Percentiles rank a stretch among this genome's conserved stretches.
These are phyloP conservation scores for Rubia yunnanensis DNA, from an alignment of 257 asterid species.

Conservation along the genomic window DNA sequence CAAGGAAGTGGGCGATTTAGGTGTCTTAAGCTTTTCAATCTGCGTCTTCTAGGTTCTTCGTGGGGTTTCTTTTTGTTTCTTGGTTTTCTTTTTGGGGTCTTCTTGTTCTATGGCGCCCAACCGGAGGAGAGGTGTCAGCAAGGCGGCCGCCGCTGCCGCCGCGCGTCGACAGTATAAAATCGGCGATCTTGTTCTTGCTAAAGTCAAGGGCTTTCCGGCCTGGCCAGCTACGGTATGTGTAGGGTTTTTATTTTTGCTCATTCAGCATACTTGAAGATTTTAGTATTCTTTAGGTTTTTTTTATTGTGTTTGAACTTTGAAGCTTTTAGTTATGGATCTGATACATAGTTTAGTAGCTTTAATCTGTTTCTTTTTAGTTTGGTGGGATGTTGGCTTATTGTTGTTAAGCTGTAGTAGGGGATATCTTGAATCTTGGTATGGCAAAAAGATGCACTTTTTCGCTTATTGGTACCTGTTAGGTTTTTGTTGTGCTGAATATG, in stretches of 20 bases:
- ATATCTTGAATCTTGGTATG: background rate
- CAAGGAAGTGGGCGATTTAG: constrained; percentile 25
- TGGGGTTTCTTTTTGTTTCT: constrained; percentile 5
- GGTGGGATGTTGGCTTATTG: background rate
- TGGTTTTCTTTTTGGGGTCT: background rate
- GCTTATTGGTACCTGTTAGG: background rate
- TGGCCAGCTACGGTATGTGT: constrained; percentile 83
- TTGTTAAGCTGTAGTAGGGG: background rate
- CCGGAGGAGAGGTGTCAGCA: constrained; percentile 64
- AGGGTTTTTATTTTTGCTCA: background rate
- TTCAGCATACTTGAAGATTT: background rate
- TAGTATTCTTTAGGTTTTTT: background rate
- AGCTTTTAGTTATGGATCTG: constrained; percentile 13
- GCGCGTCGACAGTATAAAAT: constrained; percentile 66
- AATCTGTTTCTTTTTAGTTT: background rate
- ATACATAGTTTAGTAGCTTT: background rate
- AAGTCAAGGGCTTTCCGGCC: constrained; percentile 87
- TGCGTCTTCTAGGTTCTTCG: constrained; percentile 12
- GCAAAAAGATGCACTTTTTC: background rate
- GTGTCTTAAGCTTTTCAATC: constrained; percentile 13
- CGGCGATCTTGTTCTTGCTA: constrained; percentile 94
- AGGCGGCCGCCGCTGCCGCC: constrained; percentile 62
- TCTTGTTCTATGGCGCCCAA: constrained; percentile 65
- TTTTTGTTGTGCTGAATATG: background rate
- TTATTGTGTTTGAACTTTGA: background rate